phyloP scores from a whole-genome alignment of 2,329 filamentous ascomycete genomes.

The Ascomycota sp. region DNA sequence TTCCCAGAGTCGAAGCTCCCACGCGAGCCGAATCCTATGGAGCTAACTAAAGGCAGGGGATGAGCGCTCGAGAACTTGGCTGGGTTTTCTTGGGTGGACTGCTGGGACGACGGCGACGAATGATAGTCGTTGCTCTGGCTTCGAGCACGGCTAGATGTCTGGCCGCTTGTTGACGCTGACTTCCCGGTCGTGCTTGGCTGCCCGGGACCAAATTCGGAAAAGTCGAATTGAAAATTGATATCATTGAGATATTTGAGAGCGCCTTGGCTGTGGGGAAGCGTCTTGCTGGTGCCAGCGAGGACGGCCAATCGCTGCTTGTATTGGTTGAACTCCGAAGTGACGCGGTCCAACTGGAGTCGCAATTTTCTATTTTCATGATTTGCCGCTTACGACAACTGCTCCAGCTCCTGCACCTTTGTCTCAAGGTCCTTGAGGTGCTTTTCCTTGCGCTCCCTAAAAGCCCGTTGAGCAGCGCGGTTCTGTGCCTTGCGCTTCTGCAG shows the following conservation, averaged over 20 bases:
- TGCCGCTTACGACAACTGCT: slow-evolving; percentile 65
- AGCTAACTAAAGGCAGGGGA: slow-evolving; percentile 30
- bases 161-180: slow-evolving; percentile 5
- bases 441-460: slow-evolving; percentile 88
- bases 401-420: slow-evolving; percentile 52
- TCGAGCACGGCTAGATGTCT: slow-evolving; percentile 9
- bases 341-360: slow-evolving; percentile 69
- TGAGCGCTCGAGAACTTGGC: slow-evolving; percentile 38
- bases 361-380: slow-evolving; percentile 73
- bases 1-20: slow-evolving; percentile 28
- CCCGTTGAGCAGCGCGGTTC: slow-evolving; percentile 78
- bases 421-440: slow-evolving; percentile 76
- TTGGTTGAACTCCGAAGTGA: slow-evolving; percentile 69
- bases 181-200: slow-evolving; percentile 19
- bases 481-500: slow-evolving; percentile 82
- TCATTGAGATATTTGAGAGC: slow-evolving; percentile 42
- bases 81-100: slow-evolving; percentile 16
- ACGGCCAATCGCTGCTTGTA: slow-evolving; percentile 73
- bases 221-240: slow-evolving; percentile 85
- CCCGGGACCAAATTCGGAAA: slow-evolving; percentile 78
- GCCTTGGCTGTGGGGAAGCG: slow-evolving; percentile 19
- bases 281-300: slow-evolving; percentile 15
- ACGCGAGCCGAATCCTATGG: slow-evolving; percentile 24
- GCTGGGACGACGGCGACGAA: slow-evolving; percentile 5
- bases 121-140: slow-evolving; percentile 10